Evolutionary conservation across 805 yeast genomes (phyloP).

Genomic region (Metschnikowia sp.): DNA sequence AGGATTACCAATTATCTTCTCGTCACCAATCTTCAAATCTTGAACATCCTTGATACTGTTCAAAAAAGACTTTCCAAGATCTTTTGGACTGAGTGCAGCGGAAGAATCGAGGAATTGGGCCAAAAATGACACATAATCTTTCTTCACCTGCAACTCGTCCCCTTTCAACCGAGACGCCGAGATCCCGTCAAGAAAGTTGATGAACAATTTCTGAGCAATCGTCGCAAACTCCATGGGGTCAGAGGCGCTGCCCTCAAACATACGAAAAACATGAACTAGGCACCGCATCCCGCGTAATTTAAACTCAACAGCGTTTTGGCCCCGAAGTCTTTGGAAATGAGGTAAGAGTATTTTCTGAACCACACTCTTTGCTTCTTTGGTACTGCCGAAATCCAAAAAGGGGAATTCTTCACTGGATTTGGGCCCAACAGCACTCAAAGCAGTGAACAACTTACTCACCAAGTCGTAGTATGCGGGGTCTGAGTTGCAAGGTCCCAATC

Average conservation of each 20-base stretch:
- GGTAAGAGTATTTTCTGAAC: slow-evolving; percentile 18
- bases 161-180: slow-evolving; percentile 1
- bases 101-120: neutral
- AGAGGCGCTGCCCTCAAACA: slow-evolving; percentile 11
- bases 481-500: slow-evolving; percentile 53
- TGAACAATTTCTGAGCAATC: slow-evolving; percentile 4
- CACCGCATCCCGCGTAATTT: slow-evolving; percentile 22
- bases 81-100: neutral
- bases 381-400: slow-evolving; percentile 19
- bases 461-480: slow-evolving; percentile 45
- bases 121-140: slow-evolving; percentile 1
- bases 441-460: slow-evolving; percentile 22
- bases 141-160: slow-evolving; percentile 2
- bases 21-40: neutral
- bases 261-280: slow-evolving; percentile 11
- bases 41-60: slow-evolving; percentile 2
- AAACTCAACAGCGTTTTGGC: slow-evolving; percentile 16
- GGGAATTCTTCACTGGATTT: slow-evolving; percentile 14
- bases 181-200: slow-evolving; percentile 10
- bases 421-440: slow-evolving; percentile 11
- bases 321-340: slow-evolving; percentile 17
- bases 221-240: neutral
- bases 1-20: neutral
- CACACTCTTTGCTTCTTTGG: slow-evolving; percentile 20
- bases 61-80: slow-evolving; percentile 1